phyloP scores from a whole-genome alignment of 768 basidiomycete genomes.

The Kwoniella newhampshirensis region DNA sequence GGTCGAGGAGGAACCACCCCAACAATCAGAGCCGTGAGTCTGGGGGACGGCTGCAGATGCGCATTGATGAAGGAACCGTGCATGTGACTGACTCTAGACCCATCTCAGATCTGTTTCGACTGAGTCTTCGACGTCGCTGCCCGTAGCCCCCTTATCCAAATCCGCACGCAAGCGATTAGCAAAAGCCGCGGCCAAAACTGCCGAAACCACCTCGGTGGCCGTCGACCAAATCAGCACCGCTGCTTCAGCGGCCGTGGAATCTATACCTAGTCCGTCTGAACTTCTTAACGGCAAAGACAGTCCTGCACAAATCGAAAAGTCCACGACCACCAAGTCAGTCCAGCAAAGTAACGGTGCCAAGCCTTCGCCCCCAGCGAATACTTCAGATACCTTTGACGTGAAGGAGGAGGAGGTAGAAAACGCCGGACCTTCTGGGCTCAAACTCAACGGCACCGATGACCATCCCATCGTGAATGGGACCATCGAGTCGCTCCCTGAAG shows the following conservation, averaged over 20 bases:
- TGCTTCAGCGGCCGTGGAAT: too few species aligned
- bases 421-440: too few species aligned
- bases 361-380: too few species aligned
- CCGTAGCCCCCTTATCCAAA: slow-evolving; percentile 25
- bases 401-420: too few species aligned
- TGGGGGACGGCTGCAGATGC: neutral
- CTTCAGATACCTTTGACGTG: too few species aligned
- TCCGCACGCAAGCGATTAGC: slow-evolving; percentile 35
- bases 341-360: too few species aligned
- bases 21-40: slow-evolving; percentile 9
- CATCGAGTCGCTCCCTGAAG: neutral
- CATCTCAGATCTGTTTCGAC: neutral
- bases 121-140: neutral
- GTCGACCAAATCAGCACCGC: neutral
- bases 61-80: neutral
- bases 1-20: slow-evolving; percentile 23
- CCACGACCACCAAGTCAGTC: too few species aligned
- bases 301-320: too few species aligned
- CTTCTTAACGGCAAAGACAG: too few species aligned
- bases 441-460: slow-evolving; percentile 1
- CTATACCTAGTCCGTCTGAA: too few species aligned
- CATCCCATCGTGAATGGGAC: neutral
- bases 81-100: neutral
- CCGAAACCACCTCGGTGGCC: slow-evolving; percentile 9
- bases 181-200: slow-evolving; percentile 19